A percentile compares a stretch with the other conserved stretches of the same genome.
phyloP scores from a whole-genome alignment of 2,329 filamentous ascomycete species.

The Aureobasidium lini region DNA sequence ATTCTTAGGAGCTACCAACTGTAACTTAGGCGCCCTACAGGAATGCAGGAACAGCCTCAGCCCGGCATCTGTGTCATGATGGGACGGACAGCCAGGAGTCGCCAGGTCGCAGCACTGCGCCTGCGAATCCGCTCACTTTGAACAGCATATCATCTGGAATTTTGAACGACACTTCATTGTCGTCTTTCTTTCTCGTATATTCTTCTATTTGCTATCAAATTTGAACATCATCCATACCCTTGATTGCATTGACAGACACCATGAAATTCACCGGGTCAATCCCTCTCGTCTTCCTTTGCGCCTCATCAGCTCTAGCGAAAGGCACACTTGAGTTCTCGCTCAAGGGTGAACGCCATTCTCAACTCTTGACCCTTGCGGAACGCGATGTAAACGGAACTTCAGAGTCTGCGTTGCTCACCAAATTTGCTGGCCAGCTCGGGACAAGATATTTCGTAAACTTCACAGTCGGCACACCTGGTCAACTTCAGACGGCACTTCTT shows the following conservation, averaged over 20 bases:
- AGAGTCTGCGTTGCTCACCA: not conserved
- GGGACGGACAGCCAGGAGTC: not conserved
- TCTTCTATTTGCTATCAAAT: not conserved
- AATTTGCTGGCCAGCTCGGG: not conserved
- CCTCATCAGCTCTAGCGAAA: not conserved
- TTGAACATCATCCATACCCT: not conserved
- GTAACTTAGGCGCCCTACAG: slow-evolving; percentile 1
- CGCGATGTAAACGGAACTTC: not conserved
- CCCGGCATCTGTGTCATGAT: not conserved
- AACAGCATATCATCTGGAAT: not conserved
- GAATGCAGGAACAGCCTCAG: not conserved
- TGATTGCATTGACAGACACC: not conserved
- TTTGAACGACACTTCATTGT: not conserved
- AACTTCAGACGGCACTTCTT: slow-evolving; percentile 26
- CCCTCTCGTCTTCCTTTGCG: not conserved
- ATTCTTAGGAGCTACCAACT: not conserved
- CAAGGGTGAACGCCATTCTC: not conserved
- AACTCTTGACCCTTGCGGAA: not conserved
- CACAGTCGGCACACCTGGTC: slow-evolving; percentile 28
- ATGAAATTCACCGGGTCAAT: not conserved
- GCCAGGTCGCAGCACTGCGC: not conserved
- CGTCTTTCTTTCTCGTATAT: not conserved
- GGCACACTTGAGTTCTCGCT: not conserved
- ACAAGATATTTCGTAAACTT: slow-evolving; percentile 12
- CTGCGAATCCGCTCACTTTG: not conserved